Percentiles rank a stretch among this genome's conserved stretches.
phyloP scores from a whole-genome alignment of 352 stramenopile genomes.

The Globisporangium yorkense region DNA sequence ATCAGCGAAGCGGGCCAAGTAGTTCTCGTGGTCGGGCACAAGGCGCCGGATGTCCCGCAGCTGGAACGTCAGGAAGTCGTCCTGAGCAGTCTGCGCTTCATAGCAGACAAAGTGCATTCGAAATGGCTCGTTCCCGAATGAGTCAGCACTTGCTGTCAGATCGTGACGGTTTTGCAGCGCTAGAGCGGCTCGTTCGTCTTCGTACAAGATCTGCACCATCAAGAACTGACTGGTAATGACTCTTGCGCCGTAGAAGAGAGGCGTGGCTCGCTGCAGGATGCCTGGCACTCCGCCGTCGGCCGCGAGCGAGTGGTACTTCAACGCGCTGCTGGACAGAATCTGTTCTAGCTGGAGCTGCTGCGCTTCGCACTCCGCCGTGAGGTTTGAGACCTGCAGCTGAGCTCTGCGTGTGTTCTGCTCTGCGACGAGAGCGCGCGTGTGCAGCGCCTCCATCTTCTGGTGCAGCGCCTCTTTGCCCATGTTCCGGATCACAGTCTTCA shows the following conservation, averaged over 20 bases:
- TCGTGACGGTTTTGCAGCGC: conserved; percentile 1
- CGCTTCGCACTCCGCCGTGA: conserved; percentile 26
- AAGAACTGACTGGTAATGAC: conserved; percentile 37
- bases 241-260: conserved; percentile 34
- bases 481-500: conserved; percentile 50
- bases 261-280: conserved; percentile 38
- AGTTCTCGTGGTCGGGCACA: conserved; percentile 33
- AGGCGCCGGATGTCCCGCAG: conserved; percentile 35
- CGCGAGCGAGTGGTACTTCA: conserved; percentile 48
- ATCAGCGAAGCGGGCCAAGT: conserved; percentile 19
- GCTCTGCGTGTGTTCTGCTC: conserved; percentile 51
- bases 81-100: conserved; percentile 36
- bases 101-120: conserved; percentile 47
- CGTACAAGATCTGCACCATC: conserved; percentile 57
- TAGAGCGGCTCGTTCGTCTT: conserved; percentile 20
- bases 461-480: conserved; percentile 58
- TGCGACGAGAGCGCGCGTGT: conserved; percentile 35
- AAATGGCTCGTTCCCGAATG: conserved; percentile 24
- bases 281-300: conserved; percentile 39
- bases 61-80: conserved; percentile 48
- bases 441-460: conserved; percentile 56
- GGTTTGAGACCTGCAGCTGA: conserved; percentile 33
- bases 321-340: conserved; percentile 37
- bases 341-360: conserved; percentile 42
- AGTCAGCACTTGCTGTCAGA: conserved; percentile 3